A percentile compares a stretch with the other conserved stretches of the same genome.
Evolutionary conservation across 108 stramenopile species (phyloP).

Genomic region (Epithemia pelagica): DNA sequence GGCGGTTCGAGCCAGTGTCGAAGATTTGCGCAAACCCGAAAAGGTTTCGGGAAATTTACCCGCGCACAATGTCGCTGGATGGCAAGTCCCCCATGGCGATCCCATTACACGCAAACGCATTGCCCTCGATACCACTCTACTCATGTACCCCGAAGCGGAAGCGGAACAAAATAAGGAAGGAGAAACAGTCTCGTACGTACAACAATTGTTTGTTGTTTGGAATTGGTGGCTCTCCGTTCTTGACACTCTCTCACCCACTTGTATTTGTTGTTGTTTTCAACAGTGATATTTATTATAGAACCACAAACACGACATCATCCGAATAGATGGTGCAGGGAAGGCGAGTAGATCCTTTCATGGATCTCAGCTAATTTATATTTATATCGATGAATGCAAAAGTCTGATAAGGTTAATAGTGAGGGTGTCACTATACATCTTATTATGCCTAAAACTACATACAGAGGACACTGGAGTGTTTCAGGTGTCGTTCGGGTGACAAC

Average conservation of each 20-base stretch:
- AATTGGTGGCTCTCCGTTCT: not conserved
- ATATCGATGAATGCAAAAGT: too few species aligned
- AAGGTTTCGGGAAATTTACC: slow-evolving; percentile 13
- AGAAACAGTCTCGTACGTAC: not conserved
- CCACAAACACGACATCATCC: not conserved
- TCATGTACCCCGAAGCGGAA: not conserved
- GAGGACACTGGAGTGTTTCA: too few species aligned
- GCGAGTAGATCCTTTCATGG: too few species aligned
- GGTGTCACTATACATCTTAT: too few species aligned
- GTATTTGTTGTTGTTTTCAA: not conserved
- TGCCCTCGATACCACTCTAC: not conserved
- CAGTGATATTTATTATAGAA: not conserved
- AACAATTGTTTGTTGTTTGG: not conserved
- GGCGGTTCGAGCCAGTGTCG: slow-evolving; percentile 8
- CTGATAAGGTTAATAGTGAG: too few species aligned
- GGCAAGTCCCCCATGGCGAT: slow-evolving; percentile 3
- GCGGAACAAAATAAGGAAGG: not conserved
- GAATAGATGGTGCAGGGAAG: too few species aligned
- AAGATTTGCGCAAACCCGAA: slow-evolving; percentile 12
- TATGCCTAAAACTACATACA: too few species aligned
- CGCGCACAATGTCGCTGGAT: slow-evolving; percentile 10
- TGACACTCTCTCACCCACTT: not conserved
- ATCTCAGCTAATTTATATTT: too few species aligned
- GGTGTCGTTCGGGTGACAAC: too few species aligned
- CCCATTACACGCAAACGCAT: slow-evolving; percentile 14